Base-by-base conservation (phyloP, 2,329 filamentous ascomycete species). In the Triangularia verruculosa region DNA sequence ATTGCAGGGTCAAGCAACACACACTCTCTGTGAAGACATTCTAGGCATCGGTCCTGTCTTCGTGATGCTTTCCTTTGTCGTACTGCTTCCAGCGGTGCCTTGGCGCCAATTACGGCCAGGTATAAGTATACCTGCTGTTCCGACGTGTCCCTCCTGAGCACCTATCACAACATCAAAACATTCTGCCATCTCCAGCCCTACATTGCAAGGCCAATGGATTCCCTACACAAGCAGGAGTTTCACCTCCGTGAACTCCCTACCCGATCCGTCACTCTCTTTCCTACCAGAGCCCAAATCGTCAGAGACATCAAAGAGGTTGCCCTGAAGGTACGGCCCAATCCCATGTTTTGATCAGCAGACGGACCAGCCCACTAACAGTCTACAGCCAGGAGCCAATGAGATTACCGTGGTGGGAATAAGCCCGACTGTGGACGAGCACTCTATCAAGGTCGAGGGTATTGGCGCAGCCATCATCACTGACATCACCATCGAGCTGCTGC, bases 251-350 rank as follows among this genome's bases (percentile, higher is more conserved):
- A 87, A 57, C 76, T 89, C 28, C 70, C 77, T 8, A 89, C 88
- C 32, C 83, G 83, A 57, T 83, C 82, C 0, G 86, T 91, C 15
- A 86, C 83, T 0, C 79, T 91, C 47, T 89, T 88, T 64, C 87
- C 87, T 0, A 78, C 78, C 1, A 78, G 83, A 66, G 88, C 87
- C 1, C 86, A 87, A 56, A 74, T 90, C 28, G 79, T 83, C 12
- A 81, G 87, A 25, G 84, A 88, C 60, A 81, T 90, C 70, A 82
- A 81, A 63, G 75, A 83, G 67, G 76, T 89, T 15, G 69, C 71
- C 1, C 77, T 87, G 20, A 77, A 79, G 71, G 77, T 80, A 72
- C 66, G 72, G 53, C 15, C 39, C 9, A 20, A 2, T n/a, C 5
- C 39, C 39, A 2, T 17, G n/a, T 5, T 8, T 20, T 20, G 39